Evolutionary conservation across 495 filamentous ascomycete species (phyloP), one percentile per base, ranked within the genome.

Genomic region (Tetracladium setigerum): DNA sequence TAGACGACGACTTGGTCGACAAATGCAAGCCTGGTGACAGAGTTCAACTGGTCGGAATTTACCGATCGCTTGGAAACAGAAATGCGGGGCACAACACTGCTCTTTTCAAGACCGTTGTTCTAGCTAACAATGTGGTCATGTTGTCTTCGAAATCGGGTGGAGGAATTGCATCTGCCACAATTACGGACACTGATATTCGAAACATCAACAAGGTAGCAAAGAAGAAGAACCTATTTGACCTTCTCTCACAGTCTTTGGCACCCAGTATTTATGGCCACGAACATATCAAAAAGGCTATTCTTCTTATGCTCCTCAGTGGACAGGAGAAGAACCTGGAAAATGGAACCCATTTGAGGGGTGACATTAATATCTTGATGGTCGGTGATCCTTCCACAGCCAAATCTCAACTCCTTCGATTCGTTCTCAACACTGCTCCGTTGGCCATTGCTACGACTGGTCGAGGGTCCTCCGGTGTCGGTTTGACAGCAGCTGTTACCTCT

Each of bases 301-400:
- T 97, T 32, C 79, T 99, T 46, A 95, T 97, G 91, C 74, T 99
- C 9, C 73, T 99, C n/a, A 85, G 92, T 55, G 92, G 92, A 46
- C 89, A 95, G 82, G 92, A 99, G 69, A 97, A 97, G 75, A 99
- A 97, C 60, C 63, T 99, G 43, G 92, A 97, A 47, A 99, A 99
- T 57, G 92, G 92, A 30, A 96, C 94, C 0, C 92, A 99, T 78
- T 68, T 99, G 56, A 82, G 92, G 73, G 92, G 92, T 60, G 92
- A 99, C 62, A 97, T 99, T 68, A 99, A 99, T 66, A 95, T 99
- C 54, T 73, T 99, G 27, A 97, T 99, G 92, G 94, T 99, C 38
- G 92, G 92, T 69, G 92, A 99, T 68, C 92, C 92, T 14, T 99
- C 92, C 1, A 99, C 92, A 2, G 92, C 92, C 36, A 99, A 99